A percentile compares a stretch with the other conserved stretches of the same genome.
These are phyloP conservation scores for Herpotrichia juniperi DNA, from an alignment of 2,329 filamentous ascomycete species.

Conservation along the genomic window DNA sequence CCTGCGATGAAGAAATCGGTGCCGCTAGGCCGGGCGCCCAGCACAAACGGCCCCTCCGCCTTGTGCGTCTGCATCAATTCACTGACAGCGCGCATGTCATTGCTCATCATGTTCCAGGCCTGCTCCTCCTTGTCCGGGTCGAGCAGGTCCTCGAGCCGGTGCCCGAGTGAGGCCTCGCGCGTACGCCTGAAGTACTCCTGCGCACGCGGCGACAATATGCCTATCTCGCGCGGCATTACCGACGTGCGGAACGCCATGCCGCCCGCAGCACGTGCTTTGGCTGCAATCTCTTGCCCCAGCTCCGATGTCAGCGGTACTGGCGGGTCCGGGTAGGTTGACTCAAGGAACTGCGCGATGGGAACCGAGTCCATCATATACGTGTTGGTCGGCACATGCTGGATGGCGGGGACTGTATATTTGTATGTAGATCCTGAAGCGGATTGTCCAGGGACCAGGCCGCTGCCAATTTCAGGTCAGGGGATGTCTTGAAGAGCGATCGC, in stretches of 20 bases:
- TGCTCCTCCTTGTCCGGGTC: constrained; percentile 36
- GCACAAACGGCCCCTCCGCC: constrained; percentile 47
- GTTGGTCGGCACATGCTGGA: constrained; percentile 48
- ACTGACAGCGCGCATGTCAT: constrained; percentile 31
- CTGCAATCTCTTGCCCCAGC: constrained; percentile 43
- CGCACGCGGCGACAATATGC: constrained; percentile 44
- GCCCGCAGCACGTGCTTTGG: constrained; percentile 34
- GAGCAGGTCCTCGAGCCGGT: constrained; percentile 46
- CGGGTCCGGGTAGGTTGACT: constrained; percentile 47
- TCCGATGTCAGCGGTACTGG: constrained; percentile 43
- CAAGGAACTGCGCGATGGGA: constrained; percentile 49
- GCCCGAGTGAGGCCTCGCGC: constrained; percentile 44
- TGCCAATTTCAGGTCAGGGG: constrained; percentile 17
- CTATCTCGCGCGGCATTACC: constrained; percentile 46
- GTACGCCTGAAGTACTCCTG: constrained; percentile 49
- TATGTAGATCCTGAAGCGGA: constrained; percentile 20
- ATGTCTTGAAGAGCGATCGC: constrained; percentile 4
- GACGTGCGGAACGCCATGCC: constrained; percentile 36
- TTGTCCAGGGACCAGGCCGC: constrained; percentile 28
- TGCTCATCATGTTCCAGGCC: constrained; percentile 31
- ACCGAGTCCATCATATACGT: constrained; percentile 50
- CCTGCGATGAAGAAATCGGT: constrained; percentile 52
- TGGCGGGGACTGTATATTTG: constrained; percentile 51
- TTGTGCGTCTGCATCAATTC: constrained; percentile 43
- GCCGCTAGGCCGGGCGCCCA: constrained; percentile 43